Percentiles rank a stretch among this genome's conserved stretches.
These are phyloP conservation scores for Phytophthora foliorum DNA, from an alignment of 352 stramenopile genomes.

Conservation along the genomic window DNA sequence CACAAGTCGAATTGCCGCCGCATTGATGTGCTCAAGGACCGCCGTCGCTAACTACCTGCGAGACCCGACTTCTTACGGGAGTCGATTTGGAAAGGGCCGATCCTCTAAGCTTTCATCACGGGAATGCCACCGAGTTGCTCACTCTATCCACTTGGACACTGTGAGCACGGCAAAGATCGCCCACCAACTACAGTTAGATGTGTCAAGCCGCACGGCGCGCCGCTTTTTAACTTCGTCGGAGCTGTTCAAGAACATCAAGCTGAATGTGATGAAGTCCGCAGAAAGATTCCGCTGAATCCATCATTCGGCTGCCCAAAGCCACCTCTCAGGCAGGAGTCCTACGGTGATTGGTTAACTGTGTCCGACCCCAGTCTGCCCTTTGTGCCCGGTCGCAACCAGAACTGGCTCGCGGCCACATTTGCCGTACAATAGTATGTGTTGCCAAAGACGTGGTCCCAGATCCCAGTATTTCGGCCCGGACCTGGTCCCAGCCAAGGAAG, in stretches of 20 bases:
- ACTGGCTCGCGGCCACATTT: too few species aligned
- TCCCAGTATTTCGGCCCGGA: too few species aligned
- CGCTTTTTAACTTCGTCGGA: conserved; percentile 10
- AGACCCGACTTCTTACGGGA: background rate
- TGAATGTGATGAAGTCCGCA: too few species aligned
- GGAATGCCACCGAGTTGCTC: background rate
- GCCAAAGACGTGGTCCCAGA: too few species aligned
- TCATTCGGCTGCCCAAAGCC: too few species aligned
- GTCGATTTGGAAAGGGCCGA: background rate
- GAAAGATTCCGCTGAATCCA: too few species aligned
- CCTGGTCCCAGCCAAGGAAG: too few species aligned
- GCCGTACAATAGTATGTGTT: too few species aligned
- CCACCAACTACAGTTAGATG: background rate
- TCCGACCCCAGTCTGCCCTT: too few species aligned
- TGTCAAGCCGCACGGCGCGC: conserved; percentile 4
- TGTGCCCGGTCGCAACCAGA: too few species aligned
- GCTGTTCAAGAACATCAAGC: conserved; percentile 14
- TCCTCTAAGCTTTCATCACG: background rate
- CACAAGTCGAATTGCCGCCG: background rate
- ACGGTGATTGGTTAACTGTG: too few species aligned
- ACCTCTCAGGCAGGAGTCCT: too few species aligned
- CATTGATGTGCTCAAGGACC: background rate
- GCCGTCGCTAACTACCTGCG: conserved; percentile 1
- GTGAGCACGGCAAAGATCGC: conserved; percentile 7
- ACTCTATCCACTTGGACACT: background rate